Percentiles rank a stretch among this genome's conserved stretches.
phyloP scores from a whole-genome alignment of 78 protist species.

The Monocercomonoides exilis region DNA sequence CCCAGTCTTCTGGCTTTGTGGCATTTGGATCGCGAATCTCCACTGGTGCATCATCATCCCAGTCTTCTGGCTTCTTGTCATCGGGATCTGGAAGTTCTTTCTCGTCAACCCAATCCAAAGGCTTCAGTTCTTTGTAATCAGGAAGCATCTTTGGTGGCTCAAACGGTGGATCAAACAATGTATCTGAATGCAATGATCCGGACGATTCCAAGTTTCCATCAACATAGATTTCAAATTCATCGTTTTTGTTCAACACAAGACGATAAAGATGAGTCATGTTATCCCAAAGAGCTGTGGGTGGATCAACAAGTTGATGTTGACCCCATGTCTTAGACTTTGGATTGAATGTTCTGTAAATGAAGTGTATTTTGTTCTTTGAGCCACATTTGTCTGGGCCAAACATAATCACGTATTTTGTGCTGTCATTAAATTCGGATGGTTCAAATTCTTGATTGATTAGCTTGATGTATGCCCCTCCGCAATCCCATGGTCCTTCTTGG shows the following conservation, averaged over 20 bases:
- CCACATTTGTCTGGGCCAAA: conserved; percentile 40
- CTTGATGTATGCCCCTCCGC: conserved; percentile 30
- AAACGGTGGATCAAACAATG: conserved; percentile 2
- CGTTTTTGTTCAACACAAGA: conserved; percentile 13
- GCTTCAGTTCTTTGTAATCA: conserved; percentile 23
- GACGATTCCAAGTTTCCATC: not conserved
- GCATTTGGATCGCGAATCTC: not conserved
- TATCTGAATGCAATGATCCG: not conserved
- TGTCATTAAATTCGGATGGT: not conserved
- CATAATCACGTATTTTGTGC: conserved; percentile 20
- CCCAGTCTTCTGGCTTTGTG: conserved; percentile 33
- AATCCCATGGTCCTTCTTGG: not conserved
- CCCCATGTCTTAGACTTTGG: conserved; percentile 1
- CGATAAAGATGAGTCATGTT: conserved; percentile 30
- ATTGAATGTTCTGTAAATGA: conserved; percentile 18
- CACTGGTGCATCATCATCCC: not conserved
- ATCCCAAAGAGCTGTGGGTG: not conserved
- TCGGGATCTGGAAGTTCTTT: not conserved
- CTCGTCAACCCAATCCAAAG: conserved; percentile 37
- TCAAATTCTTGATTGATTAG: not conserved
- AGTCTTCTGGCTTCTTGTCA: not conserved
- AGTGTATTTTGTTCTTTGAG: not conserved
- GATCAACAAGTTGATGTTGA: not conserved
- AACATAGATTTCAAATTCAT: not conserved
- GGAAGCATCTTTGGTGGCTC: conserved; percentile 10